Evolutionary conservation across 2,329 filamentous ascomycete species (phyloP).

Genomic region (Botryotinia narcissicola): DNA sequence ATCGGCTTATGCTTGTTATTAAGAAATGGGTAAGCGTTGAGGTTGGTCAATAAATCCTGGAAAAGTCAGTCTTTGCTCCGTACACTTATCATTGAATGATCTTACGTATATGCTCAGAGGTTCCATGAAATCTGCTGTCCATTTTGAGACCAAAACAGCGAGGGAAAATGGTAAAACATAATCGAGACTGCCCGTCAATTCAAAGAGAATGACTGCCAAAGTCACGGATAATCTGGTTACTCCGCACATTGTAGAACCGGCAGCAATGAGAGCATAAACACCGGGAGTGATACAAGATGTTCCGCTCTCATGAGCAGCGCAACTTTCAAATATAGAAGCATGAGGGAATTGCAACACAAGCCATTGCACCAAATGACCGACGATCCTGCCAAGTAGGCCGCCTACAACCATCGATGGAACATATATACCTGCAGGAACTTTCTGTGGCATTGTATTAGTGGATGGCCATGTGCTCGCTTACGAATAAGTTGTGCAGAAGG

Average conservation of each 20-base stretch:
- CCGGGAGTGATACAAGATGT: constrained; percentile 90
- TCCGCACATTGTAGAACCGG: constrained; percentile 96
- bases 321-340: constrained; percentile 71
- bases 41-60: constrained; percentile 85
- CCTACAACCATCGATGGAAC: constrained; percentile 99
- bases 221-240: constrained; percentile 93
- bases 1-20: constrained; percentile 92
- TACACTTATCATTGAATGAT: neutral
- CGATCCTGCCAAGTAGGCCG: constrained; percentile 81
- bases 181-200: constrained; percentile 90
- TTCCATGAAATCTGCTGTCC: constrained; percentile 94
- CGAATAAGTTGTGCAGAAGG: neutral
- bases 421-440: constrained; percentile 95
- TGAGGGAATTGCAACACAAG: constrained; percentile 71
- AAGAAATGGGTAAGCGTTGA: constrained; percentile 98
- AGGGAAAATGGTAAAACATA: constrained; percentile 95
- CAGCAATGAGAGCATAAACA: constrained; percentile 93
- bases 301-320: constrained; percentile 63
- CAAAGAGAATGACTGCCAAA: constrained; percentile 90
- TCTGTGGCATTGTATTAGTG: constrained; percentile 45
- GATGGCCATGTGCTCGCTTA: neutral
- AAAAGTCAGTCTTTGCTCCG: constrained; percentile 26
- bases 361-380: constrained; percentile 84
- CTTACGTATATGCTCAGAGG: constrained; percentile 85
- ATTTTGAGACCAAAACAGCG: constrained; percentile 91